Evolutionary conservation across 352 stramenopile genomes (phyloP).

Genomic region (Pythium vanterpoolii): DNA sequence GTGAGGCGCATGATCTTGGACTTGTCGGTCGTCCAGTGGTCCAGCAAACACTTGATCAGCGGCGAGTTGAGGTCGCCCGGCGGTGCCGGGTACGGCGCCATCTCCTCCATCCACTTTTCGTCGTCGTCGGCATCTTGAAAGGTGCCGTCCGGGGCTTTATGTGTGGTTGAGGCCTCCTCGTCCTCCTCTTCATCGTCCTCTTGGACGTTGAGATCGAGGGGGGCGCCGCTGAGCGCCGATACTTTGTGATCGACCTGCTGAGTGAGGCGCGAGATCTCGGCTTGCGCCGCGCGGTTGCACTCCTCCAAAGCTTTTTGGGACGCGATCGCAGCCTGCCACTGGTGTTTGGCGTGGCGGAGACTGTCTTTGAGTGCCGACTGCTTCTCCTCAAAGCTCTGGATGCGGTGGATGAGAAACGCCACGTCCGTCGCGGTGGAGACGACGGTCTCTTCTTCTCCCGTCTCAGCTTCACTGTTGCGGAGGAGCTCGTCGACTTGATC

Average conservation of each 20-base stretch:
- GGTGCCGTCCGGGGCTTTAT: not conserved
- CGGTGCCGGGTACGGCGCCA: conserved; percentile 28
- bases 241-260: conserved; percentile 26
- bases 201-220: not conserved
- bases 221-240: not conserved
- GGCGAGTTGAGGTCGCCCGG: conserved; percentile 36
- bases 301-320: conserved; percentile 33
- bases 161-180: not conserved
- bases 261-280: conserved; percentile 25
- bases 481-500: not conserved
- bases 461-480: conserved; percentile 1
- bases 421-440: not conserved
- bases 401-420: conserved; percentile 14
- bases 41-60: conserved; percentile 32
- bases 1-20: conserved; percentile 25
- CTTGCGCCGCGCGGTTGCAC: conserved; percentile 23
- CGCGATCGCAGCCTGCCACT: conserved; percentile 27
- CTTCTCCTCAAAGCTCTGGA: conserved; percentile 24
- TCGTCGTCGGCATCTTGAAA: conserved; percentile 13
- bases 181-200: not conserved
- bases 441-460: conserved; percentile 6
- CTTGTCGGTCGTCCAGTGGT: conserved; percentile 39
- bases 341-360: conserved; percentile 28
- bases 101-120: conserved; percentile 31
- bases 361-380: conserved; percentile 18